phyloP scores from a whole-genome alignment of 331 rosid species.

The Saraca asoca region DNA sequence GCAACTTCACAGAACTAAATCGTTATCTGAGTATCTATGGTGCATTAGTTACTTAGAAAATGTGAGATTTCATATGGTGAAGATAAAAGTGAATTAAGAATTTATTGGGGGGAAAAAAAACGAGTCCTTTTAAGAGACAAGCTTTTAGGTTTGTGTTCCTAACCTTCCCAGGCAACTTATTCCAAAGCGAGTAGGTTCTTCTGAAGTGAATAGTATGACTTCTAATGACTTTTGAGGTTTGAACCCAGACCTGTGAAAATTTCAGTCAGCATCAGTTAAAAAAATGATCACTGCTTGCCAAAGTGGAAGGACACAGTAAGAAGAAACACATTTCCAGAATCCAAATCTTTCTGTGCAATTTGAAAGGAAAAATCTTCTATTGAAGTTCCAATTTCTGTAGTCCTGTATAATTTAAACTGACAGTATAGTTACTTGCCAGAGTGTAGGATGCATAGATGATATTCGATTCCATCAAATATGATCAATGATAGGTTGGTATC shows the following conservation, averaged over 20 bases:
- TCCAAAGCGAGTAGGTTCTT: constrained; percentile 96
- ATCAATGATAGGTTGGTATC: not conserved
- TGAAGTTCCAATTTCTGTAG: not conserved
- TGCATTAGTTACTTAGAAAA: constrained; percentile 1
- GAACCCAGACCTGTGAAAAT: constrained; percentile 74
- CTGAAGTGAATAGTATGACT: constrained; percentile 87
- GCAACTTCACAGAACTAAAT: not conserved
- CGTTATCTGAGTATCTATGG: not conserved
- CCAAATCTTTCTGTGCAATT: constrained; percentile 16
- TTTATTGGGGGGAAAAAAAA: constrained; percentile 8
- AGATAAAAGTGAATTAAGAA: constrained; percentile 14
- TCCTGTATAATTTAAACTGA: constrained; percentile 3
- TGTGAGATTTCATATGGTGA: not conserved
- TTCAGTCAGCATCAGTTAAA: constrained; percentile 33
- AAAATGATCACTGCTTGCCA: not conserved
- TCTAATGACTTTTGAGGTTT: constrained; percentile 81
- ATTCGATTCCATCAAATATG: not conserved
- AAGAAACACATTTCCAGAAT: constrained; percentile 22
- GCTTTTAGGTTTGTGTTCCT: constrained; percentile 13
- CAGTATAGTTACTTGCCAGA: not conserved
- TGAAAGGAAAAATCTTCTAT: no score
- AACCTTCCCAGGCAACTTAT: constrained; percentile 96
- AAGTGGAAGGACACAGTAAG: not conserved
- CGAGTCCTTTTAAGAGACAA: constrained; percentile 26
- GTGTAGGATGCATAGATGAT: not conserved